A percentile compares a stretch with the other conserved stretches of the same genome.
Evolutionary conservation across 768 basidiomycete genomes (phyloP).

Genomic region (Tephrocybe rancida): DNA sequence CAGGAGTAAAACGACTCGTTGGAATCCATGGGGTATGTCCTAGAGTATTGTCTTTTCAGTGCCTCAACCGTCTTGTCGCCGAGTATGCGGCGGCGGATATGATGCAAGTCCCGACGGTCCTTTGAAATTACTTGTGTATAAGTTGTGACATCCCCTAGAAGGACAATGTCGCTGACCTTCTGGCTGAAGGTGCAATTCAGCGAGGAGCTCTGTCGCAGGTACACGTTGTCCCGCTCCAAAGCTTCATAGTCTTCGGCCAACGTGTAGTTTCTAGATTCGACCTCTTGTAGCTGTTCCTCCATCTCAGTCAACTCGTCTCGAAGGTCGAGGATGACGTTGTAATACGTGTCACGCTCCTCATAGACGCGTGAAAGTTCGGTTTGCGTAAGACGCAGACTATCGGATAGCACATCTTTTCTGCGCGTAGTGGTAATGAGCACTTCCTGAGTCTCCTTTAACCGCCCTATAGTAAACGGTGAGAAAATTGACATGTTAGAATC

Average conservation of each 20-base stretch:
- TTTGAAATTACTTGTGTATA: not conserved
- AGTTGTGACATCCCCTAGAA: not conserved
- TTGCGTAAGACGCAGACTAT: not conserved
- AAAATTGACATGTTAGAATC: not conserved
- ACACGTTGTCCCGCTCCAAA: conserved; percentile 9
- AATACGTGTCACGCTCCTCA: not conserved
- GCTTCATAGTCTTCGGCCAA: conserved; percentile 6
- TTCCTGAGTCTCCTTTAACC: conserved; percentile 3
- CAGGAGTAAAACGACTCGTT: conserved; percentile 2
- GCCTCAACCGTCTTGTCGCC: conserved; percentile 8
- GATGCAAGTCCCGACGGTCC: conserved; percentile 10
- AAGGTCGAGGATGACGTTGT: not conserved
- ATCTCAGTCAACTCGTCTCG: not conserved
- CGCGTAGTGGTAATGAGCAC: not conserved
- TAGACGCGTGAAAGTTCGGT: conserved; percentile 3
- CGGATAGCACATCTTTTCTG: not conserved
- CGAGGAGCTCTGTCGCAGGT: not conserved
- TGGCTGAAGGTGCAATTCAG: not conserved
- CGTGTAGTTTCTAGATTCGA: conserved; percentile 6
- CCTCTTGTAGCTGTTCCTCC: conserved; percentile 2
- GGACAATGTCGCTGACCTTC: not conserved
- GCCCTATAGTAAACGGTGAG: not conserved
- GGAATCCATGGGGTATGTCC: not conserved
- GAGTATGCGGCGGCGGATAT: conserved; percentile 8
- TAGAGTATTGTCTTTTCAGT: not conserved